Base-by-base conservation (phyloP, 441 rosid genomes). In the Croton laevigatus region DNA sequence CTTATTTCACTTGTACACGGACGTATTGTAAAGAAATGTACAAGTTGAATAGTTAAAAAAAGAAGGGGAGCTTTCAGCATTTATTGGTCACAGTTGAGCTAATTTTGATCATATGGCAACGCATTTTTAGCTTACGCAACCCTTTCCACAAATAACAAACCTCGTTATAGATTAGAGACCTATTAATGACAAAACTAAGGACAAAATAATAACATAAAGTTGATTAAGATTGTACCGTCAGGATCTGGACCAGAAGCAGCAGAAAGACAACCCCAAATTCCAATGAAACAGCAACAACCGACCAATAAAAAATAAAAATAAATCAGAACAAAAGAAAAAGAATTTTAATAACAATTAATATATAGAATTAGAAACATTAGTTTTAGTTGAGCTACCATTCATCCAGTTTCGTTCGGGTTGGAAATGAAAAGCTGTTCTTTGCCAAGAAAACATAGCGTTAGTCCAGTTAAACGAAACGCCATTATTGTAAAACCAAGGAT, bases 351-450 rank as follows among this genome's bases (percentile, higher is more conserved):
- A 68, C 7, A 14, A 22, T 16, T 27, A 32, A n/a, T 17, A 12
- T 22, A 0, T 13, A 11, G 51, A 12, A 62, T 19, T 17, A 40
- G 11, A 13, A 19, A 36, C 59, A 22, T 27, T 8, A 59, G 8
- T 40, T 36, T n/a, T 52, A 22, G 11, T 4, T 11, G 32, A 65
- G 62, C 65, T 84, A 92, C 99, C 98, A 66, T 94, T 94, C 98
- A 94, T 94, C 98, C 98, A 94, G 62, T 94, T 91, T 64, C 85
- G 81, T 65, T 86, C 81, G 0, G 98, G 98, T 79, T 94, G 98
- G 48, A 94, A 94, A 68, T 94, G 98, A 70, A 81, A 90, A 36
- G 96, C 83, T 51, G 98, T 89, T 76, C 96, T 81, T 78, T 94
- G 97, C 96, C 96, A 91, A 3, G 85, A 65, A 70, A 88, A 75